Percentiles rank a stretch among this genome's conserved stretches.
These are phyloP conservation scores for Lachancea nothofagi DNA, from an alignment of 805 yeast species.

Conservation along the genomic window DNA sequence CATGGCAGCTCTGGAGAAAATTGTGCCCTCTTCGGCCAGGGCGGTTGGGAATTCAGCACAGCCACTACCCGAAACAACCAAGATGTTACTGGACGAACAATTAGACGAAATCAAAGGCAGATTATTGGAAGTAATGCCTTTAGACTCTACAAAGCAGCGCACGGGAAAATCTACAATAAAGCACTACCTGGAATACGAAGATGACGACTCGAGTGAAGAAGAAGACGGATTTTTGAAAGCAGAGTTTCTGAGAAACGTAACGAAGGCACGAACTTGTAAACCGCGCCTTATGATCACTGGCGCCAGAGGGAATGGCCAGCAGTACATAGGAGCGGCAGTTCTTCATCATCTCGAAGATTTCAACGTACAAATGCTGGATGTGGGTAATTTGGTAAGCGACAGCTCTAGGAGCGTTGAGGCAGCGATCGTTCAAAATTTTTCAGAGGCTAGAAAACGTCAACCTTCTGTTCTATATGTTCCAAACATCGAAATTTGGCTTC, in stretches of 20 bases:
- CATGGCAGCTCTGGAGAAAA: slow-evolving; percentile 75
- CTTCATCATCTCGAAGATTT: slow-evolving; percentile 81
- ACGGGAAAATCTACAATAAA: slow-evolving; percentile 28
- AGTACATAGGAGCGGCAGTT: slow-evolving; percentile 75
- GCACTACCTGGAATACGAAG: slow-evolving; percentile 33
- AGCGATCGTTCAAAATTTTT: slow-evolving; percentile 71
- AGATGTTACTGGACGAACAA: slow-evolving; percentile 54
- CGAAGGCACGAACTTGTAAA: slow-evolving; percentile 61
- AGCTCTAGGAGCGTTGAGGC: slow-evolving; percentile 78
- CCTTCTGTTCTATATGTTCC: slow-evolving; percentile 86
- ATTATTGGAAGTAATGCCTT: slow-evolving; percentile 59
- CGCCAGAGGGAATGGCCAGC: slow-evolving; percentile 76
- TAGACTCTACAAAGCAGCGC: slow-evolving; percentile 22
- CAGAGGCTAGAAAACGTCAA: slow-evolving; percentile 83
- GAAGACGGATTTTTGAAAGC: slow-evolving; percentile 50
- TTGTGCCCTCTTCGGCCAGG: slow-evolving; percentile 89
- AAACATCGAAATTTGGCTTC: slow-evolving; percentile 70
- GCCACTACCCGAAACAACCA: slow-evolving; percentile 71
- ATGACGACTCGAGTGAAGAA: slow-evolving; percentile 24
- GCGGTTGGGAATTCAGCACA: slow-evolving; percentile 67
- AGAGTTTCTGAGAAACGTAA: slow-evolving; percentile 48
- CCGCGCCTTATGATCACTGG: slow-evolving; percentile 81
- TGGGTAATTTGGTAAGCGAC: slow-evolving; percentile 72
- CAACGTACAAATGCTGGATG: slow-evolving; percentile 79
- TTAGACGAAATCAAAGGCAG: slow-evolving; percentile 42